Evolutionary conservation across 176 grass and related monocot genomes (phyloP), one percentile per base, ranked within the genome.

Genomic region (Oryza brachyantha): DNA sequence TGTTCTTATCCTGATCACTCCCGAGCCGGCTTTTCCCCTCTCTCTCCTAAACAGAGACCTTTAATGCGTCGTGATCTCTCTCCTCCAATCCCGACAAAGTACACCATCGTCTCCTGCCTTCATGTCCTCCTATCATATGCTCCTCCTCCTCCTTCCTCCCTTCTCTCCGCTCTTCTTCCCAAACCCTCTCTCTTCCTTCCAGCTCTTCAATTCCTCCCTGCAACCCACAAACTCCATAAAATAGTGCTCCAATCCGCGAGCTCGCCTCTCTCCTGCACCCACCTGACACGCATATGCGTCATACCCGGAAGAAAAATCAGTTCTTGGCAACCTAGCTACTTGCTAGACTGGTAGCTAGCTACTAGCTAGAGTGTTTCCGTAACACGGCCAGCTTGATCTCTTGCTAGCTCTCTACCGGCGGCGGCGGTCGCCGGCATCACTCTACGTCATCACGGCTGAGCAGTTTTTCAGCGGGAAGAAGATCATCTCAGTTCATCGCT

Each of bases 1-100:
- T n/a, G n/a, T n/a, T n/a, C n/a, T n/a, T 85, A 87, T 87, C 64
- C 68, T 78, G 61, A 34, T 70, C 71, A 68, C 13, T 57, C 52
- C 35, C 24, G 63, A 24, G 19, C 21, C 62, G 52, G 5, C 39
- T 54, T 48, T 74, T 48, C 43, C 22, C 73, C 45, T 40, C 59
- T 41, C 25, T 43, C 35, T 28, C 35, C 40, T 67, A 76, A 61
- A 62, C 83, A 71, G n/a, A 37, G 40, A 68, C 74, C 88, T 87
- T 93, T 83, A 93, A 79, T 71, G 85, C 87, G 85, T 85, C 80
- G 42, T 58, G 65, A 73, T 92, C 74, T 82, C 84, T 86, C 66
- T 81, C 78, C 84, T 81, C 76, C 78, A 84, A 90, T 81, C 84
- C 74, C 88, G 85, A 93, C 82, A 81, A 77, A 89, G 78, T 81